Evolutionary conservation across 257 asterid genomes (phyloP).

Genomic region (Datura wrightii): DNA sequence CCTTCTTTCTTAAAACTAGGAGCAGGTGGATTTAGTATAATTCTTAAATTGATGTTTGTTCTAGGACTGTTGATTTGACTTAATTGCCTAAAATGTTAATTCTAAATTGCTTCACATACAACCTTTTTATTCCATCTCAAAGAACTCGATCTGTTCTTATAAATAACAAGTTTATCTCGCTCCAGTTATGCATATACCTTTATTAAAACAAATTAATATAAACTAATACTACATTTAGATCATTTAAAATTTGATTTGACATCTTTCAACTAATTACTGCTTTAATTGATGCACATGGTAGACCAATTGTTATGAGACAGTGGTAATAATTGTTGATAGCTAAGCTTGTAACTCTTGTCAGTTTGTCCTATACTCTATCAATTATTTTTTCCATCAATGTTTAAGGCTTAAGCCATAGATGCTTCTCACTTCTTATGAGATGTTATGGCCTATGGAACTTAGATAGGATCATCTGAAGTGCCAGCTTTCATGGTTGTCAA

Average conservation of each 20-base stretch:
- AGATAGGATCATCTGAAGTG: neutral
- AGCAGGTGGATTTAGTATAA: neutral
- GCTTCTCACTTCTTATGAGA: neutral
- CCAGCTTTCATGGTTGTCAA: neutral
- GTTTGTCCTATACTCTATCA: neutral
- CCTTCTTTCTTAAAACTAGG: slow-evolving; percentile 2
- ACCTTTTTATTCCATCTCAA: neutral
- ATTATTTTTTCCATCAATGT: neutral
- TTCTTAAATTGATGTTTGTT: slow-evolving; percentile 1
- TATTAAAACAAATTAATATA: neutral
- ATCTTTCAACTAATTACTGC: neutral
- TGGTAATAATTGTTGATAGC: neutral
- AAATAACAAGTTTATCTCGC: neutral
- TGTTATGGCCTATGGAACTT: neutral
- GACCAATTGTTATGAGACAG: neutral
- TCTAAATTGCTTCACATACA: neutral
- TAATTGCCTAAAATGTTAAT: neutral
- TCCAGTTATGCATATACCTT: neutral
- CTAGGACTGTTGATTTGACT: neutral
- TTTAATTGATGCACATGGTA: neutral
- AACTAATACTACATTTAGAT: neutral
- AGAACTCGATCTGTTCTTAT: neutral
- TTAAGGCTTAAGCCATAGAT: neutral
- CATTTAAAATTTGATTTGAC: slow-evolving; percentile 24
- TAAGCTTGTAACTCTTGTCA: neutral